A percentile compares a stretch with the other conserved stretches of the same genome.
Evolutionary conservation across 192 early-diverging fungal genomes (phyloP).

Genomic region (Chytriomyces hyalinus): DNA sequence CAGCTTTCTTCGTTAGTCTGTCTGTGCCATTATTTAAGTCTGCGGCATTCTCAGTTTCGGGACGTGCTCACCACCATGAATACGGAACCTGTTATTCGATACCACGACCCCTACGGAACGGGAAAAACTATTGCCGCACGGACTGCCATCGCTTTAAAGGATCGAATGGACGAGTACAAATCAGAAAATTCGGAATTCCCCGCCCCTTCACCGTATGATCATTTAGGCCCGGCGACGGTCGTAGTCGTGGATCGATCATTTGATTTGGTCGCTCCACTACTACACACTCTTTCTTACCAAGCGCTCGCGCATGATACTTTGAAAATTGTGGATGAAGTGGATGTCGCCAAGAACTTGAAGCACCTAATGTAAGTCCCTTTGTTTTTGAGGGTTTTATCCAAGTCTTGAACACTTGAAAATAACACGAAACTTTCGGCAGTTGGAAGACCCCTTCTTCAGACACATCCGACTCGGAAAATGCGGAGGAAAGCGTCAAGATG

Average conservation of each 20-base stretch:
- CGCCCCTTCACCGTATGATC: conserved; percentile 40
- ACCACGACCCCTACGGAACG: conserved; percentile 69
- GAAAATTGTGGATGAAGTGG: not conserved
- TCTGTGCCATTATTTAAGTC: conserved; percentile 41
- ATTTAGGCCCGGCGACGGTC: conserved; percentile 69
- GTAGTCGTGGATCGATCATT: conserved; percentile 91
- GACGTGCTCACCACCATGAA: conserved; percentile 59
- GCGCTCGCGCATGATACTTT: conserved; percentile 85
- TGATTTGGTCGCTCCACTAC: conserved; percentile 84
- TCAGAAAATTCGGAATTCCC: conserved; percentile 64
- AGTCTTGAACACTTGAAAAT: not conserved
- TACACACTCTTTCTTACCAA: conserved; percentile 98
- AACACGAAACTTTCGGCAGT: not conserved
- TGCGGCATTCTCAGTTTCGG: conserved; percentile 19
- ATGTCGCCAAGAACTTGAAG: conserved; percentile 10
- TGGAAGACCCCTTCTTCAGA: not conserved
- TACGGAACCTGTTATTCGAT: conserved; percentile 90
- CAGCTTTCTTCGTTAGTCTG: not conserved
- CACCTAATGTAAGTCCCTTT: conserved; percentile 1
- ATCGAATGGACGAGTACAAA: conserved; percentile 82
- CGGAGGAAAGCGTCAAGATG: conserved; percentile 7
- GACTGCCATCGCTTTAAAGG: conserved; percentile 54
- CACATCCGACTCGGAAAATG: not conserved
- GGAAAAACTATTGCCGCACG: conserved; percentile 16
- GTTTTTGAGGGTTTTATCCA: not conserved